Evolutionary conservation across 176 grass and related monocot species (phyloP), one percentile per base, ranked within the genome.

Genomic region (Otatea glauca): DNA sequence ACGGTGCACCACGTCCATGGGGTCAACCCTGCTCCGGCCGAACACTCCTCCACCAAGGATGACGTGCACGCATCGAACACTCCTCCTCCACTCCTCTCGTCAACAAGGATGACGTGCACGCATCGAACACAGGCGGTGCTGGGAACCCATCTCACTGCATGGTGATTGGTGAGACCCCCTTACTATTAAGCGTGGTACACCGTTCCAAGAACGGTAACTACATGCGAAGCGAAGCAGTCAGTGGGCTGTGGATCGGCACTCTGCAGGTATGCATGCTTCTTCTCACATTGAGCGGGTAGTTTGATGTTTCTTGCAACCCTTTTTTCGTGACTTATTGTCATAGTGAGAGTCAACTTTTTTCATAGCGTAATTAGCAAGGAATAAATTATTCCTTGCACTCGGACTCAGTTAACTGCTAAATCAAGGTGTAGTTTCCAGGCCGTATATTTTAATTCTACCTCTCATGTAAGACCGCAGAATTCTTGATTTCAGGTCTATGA

Each of bases 51-150:
- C 29, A 29, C 29, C 29, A 29, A 29, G 29, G 29, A 29, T 29
- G 29, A 29, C 29, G 29, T 29, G 29, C 29, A 29, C 29, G 29
- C 29, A 29, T 29, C 29, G 54, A 58, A 8, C 41, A 50, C 27
- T 2, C n/a, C 84, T 86, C 54, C 65, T 71, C 75, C 84, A 86
- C 83, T 50, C 53, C 29, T 29, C 1, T 62, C 23, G 47, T 78
- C 65, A 65, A 65, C 65, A 54, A 32, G 66, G 42, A 78, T 78
- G 65, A n/a, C 54, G 84, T 79, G 84, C 65, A 79, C 84, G 66
- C 53, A 71, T 58, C 58, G 18, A 83, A 35, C 60, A 7, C 81
- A 32, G 63, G 29, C 29, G 9, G 6, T 37, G 17, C 35, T 17
- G 17, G 38, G 65, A 4, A 42, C 4, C 21, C 20, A n/a, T 70